phyloP scores from a whole-genome alignment of 345 rosid genomes.

The Gossypium anomalum region DNA sequence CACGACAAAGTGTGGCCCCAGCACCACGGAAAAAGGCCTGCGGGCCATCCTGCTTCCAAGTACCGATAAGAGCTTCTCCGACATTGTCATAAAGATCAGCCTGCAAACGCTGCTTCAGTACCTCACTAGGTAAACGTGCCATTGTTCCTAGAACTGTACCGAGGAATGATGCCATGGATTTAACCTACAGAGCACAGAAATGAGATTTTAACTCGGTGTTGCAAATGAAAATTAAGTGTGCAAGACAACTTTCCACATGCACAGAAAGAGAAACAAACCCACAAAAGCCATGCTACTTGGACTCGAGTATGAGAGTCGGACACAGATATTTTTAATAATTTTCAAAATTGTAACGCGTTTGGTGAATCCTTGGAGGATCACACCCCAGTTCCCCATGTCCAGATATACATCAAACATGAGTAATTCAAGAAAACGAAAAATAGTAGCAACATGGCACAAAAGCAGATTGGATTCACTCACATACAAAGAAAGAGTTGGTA shows the following conservation, averaged over 20 bases:
- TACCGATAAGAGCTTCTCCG: conserved; percentile 83
- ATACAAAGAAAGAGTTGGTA: neutral
- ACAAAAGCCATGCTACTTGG: too few relatives aligned
- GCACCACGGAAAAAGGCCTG: conserved; percentile 97
- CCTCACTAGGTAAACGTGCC: conserved; percentile 94
- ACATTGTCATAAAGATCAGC: conserved; percentile 87
- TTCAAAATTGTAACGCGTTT: too few relatives aligned
- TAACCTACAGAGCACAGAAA: conserved; percentile 51
- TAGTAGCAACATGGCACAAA: neutral
- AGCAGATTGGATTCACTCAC: neutral
- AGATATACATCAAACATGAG: too few relatives aligned
- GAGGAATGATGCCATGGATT: conserved; percentile 89
- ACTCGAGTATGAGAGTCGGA: too few relatives aligned
- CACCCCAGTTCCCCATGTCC: too few relatives aligned
- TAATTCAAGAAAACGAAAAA: too few relatives aligned
- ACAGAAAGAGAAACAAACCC: neutral
- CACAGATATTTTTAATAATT: too few relatives aligned
- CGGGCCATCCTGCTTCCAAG: conserved; percentile 92
- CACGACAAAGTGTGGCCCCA: conserved; percentile 92
- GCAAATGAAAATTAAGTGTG: neutral
- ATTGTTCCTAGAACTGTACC: conserved; percentile 94
- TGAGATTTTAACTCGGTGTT: neutral
- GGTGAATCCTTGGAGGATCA: too few relatives aligned
- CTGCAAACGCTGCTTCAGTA: conserved; percentile 93
- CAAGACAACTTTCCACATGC: neutral